phyloP scores from a whole-genome alignment of 2,329 filamentous ascomycete species.

The Talaromyces sp. region DNA sequence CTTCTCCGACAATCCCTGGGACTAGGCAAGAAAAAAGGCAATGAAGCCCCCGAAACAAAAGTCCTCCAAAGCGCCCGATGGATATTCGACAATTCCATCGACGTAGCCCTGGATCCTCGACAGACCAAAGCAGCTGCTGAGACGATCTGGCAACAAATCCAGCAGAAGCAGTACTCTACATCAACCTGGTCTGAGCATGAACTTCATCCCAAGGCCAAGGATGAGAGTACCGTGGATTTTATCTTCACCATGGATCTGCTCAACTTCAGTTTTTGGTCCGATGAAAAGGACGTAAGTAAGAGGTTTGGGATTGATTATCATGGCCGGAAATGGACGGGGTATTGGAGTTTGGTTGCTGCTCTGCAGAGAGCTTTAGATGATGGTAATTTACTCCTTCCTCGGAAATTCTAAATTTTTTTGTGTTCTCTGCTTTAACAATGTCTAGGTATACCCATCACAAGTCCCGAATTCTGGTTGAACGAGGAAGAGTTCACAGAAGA shows the following conservation, averaged over 20 bases:
- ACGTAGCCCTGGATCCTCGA: slow-evolving; percentile 80
- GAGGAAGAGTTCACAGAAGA: slow-evolving; percentile 71
- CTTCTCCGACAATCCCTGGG: slow-evolving; percentile 76
- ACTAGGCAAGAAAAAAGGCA: slow-evolving; percentile 46
- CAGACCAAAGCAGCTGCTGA: slow-evolving; percentile 77
- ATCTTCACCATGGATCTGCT: slow-evolving; percentile 96
- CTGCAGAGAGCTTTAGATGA: slow-evolving; percentile 85
- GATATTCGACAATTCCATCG: slow-evolving; percentile 87
- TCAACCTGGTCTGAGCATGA: slow-evolving; percentile 83
- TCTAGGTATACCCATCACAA: slow-evolving; percentile 78
- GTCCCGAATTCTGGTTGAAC: slow-evolving; percentile 77
- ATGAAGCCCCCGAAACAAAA: slow-evolving; percentile 63
- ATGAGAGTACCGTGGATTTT: slow-evolving; percentile 77
- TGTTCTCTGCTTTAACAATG: too few relatives aligned
- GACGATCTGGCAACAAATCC: slow-evolving; percentile 75
- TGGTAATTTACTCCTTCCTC: slow-evolving; percentile 51
- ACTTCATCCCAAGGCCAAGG: slow-evolving; percentile 77
- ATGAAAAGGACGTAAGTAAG: slow-evolving; percentile 56
- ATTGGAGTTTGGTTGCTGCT: slow-evolving; percentile 87
- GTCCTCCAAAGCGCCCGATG: slow-evolving; percentile 78
- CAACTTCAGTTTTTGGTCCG: slow-evolving; percentile 97
- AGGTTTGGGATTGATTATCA: slow-evolving; percentile 79
- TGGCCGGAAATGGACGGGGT: slow-evolving; percentile 81
- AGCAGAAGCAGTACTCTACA: slow-evolving; percentile 74
- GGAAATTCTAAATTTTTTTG: too few relatives aligned